Evolutionary conservation across 768 basidiomycete species (phyloP).

Genomic region (Cantharellus anzutake): DNA sequence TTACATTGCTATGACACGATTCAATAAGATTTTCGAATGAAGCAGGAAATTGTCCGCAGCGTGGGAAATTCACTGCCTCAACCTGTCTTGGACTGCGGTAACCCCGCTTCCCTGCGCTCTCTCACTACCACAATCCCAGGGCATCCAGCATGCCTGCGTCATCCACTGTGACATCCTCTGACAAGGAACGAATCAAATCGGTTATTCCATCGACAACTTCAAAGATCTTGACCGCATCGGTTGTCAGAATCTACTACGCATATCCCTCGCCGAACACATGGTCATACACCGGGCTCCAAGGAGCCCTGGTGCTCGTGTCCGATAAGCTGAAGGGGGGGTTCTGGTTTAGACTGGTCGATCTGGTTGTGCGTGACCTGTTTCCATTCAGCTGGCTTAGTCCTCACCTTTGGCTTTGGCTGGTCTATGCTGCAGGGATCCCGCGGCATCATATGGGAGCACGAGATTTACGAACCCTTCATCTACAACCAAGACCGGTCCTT

Average conservation of each 20-base stretch:
- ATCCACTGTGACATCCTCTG: slow-evolving; percentile 48
- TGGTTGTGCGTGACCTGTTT: slow-evolving; percentile 19
- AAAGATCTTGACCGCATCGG: slow-evolving; percentile 68
- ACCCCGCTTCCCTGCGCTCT: no score
- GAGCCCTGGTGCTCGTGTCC: slow-evolving; percentile 54
- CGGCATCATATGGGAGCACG: slow-evolving; percentile 86
- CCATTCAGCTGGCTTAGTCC: not conserved
- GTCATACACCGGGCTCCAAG: slow-evolving; percentile 77
- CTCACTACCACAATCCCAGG: not conserved
- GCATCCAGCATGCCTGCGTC: slow-evolving; percentile 41
- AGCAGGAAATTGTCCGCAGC: no score
- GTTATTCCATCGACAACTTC: slow-evolving; percentile 33
- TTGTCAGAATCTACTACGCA: slow-evolving; percentile 82
- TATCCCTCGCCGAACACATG: slow-evolving; percentile 57
- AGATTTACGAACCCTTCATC: slow-evolving; percentile 65
- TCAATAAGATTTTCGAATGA: no score
- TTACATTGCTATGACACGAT: no score
- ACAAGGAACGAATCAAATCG: slow-evolving; percentile 57
- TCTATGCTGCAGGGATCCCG: slow-evolving; percentile 36
- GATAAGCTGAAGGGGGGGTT: slow-evolving; percentile 38
- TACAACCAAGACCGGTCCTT: slow-evolving; percentile 70
- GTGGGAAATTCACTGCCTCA: no score
- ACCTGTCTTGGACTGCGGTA: no score
- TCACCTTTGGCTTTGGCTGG: not conserved
- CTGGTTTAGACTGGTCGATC: slow-evolving; percentile 64